Percentiles rank a stretch among this genome's conserved stretches.
These are phyloP conservation scores for Rhynchosporium secalis DNA, from an alignment of 2,329 filamentous ascomycete species.

Conservation along the genomic window DNA sequence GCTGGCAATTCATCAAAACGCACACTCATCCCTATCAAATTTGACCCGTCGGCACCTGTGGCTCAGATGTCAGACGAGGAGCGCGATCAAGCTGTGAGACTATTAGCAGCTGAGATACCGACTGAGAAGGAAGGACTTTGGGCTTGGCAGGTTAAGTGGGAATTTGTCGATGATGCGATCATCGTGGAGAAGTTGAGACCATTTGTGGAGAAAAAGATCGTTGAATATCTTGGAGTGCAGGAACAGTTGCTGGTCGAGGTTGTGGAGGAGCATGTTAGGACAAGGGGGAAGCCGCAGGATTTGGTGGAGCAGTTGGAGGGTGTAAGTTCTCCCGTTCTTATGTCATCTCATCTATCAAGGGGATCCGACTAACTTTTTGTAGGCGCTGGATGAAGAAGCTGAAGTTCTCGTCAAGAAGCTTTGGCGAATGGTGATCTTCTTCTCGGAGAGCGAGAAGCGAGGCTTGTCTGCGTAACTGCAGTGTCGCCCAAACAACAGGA, in stretches of 20 bases:
- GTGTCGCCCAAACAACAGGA: no score
- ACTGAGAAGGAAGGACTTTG: slow-evolving; percentile 83
- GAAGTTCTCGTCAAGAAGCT: slow-evolving; percentile 94
- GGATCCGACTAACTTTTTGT: slow-evolving; percentile 40
- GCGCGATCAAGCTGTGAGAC: slow-evolving; percentile 74
- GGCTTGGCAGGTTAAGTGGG: slow-evolving; percentile 93
- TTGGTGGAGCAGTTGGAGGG: slow-evolving; percentile 83
- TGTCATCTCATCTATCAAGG: neutral
- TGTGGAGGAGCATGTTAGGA: slow-evolving; percentile 82
- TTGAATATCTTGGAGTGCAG: slow-evolving; percentile 94
- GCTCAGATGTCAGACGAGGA: slow-evolving; percentile 82
- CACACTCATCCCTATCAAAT: slow-evolving; percentile 79
- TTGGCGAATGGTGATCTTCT: slow-evolving; percentile 98
- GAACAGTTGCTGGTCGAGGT: slow-evolving; percentile 94
- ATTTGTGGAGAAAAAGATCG: slow-evolving; percentile 97
- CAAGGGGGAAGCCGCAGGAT: slow-evolving; percentile 71
- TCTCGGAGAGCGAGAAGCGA: slow-evolving; percentile 89
- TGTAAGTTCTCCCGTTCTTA: slow-evolving; percentile 52
- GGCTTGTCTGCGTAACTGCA: slow-evolving; percentile 65
- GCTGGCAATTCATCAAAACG: slow-evolving; percentile 67
- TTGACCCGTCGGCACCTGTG: slow-evolving; percentile 66
- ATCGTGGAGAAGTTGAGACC: slow-evolving; percentile 85
- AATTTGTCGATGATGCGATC: slow-evolving; percentile 78
- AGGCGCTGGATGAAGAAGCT: slow-evolving; percentile 92
- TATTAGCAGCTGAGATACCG: slow-evolving; percentile 87